Base-by-base conservation (phyloP, 1,139 yeast species). In the Yamadazyma kanchanaburiensis region DNA sequence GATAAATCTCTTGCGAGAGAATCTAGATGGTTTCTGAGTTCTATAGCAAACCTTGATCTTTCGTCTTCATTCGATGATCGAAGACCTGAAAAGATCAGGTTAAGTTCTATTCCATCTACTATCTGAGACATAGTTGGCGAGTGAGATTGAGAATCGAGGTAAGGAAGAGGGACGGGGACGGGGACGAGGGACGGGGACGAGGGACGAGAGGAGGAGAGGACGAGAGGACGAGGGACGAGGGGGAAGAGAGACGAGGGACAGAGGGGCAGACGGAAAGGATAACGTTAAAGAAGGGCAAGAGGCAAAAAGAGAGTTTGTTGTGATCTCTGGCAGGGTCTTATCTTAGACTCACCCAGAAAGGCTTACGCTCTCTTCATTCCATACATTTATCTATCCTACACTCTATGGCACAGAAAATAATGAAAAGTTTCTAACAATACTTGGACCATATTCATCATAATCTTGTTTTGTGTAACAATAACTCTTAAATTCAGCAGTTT, bases 381-480 rank as follows among this genome's bases (percentile, higher is more conserved):
- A 21, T 21, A 26, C 21, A 21, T 26, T 9, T 18, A 18, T 7
- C 20, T 18, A 18, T 18, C 7, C 9, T 18, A 18, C n/a, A n/a
- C n/a, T n/a, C 58, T 66, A 86, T 64, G 94, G 94, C 49, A 87
- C 94, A 49, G 86, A 81, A 70, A 91, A 89, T 45, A 91, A 71
- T 31, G 96, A 87, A 55, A 89, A 91, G 72, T 89, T 89, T 67
- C 99, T 82, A 28, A 91, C 98, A 53, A 94, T 91, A 51, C 85
- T 84, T 38, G 98, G 98, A 17, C 99, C 99, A 54, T 83, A 82
- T 64, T 94, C 99, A 51, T 91, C 98, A 60, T 94, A 94, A 55
- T 91, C 98, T 55, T 83, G 82, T 68, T 91, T 94, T 28, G 98
- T 89, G 68, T 89, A 94, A 58, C 98, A 91, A 63, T 88, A 88